These are phyloP conservation scores for Evernia prunastri DNA, from an alignment of 495 filamentous ascomycete species.

Conservation along the genomic window DNA sequence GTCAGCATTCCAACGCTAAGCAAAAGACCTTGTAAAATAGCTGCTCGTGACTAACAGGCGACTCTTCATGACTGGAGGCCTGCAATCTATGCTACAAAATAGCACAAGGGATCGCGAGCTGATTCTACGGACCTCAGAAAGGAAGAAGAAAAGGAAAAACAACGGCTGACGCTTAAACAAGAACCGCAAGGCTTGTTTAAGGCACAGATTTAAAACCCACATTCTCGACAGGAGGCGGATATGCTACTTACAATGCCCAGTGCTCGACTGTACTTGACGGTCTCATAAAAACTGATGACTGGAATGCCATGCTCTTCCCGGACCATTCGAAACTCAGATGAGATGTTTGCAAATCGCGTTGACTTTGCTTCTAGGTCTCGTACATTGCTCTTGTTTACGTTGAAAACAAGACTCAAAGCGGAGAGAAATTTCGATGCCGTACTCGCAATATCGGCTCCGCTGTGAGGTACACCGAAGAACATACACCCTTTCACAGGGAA, in stretches of 20 bases:
- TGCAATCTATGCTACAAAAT: background rate
- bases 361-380: slow-evolving; percentile 8
- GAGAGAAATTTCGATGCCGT: background rate
- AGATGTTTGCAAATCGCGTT: slow-evolving; percentile 5
- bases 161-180: no score
- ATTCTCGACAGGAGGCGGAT: background rate
- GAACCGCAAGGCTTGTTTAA: no score
- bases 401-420: background rate
- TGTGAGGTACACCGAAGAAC: slow-evolving; percentile 14
- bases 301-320: background rate
- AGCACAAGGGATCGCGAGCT: no score
- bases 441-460: slow-evolving; percentile 4
- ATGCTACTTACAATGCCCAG: background rate
- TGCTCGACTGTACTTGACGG: background rate
- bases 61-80: background rate
- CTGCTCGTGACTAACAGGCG: background rate
- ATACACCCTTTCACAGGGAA: slow-evolving; percentile 13
- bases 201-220: no score
- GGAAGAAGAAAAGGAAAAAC: no score
- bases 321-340: background rate
- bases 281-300: slow-evolving; percentile 2
- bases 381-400: slow-evolving; percentile 2
- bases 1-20: background rate
- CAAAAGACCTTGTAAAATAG: background rate
- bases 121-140: no score